Conservation (phyloP, 108 stramenopile species). For the Discostella pseudostelligera region DNA sequence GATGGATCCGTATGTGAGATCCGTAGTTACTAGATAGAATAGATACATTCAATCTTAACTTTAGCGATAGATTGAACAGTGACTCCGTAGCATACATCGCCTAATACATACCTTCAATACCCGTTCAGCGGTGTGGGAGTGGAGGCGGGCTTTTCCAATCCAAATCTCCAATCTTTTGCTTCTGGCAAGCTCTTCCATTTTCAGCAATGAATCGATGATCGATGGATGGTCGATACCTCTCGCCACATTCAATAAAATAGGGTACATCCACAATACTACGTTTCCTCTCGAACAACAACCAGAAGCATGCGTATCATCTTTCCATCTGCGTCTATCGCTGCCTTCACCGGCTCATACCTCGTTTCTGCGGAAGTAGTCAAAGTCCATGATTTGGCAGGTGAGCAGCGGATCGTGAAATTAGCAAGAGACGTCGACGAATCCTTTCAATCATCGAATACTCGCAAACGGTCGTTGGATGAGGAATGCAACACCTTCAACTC, state of each 20-base stretch:
- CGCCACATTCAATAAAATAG: too few relatives aligned
- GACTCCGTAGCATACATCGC: background rate
- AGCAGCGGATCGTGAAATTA: background rate
- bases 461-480: background rate
- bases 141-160: too few relatives aligned
- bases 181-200: too few relatives aligned
- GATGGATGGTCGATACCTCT: too few relatives aligned
- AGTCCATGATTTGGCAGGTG: background rate
- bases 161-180: too few relatives aligned
- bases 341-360: slow-evolving; percentile 7
- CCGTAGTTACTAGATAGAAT: too few relatives aligned
- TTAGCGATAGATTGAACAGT: background rate
- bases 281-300: background rate
- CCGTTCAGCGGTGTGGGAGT: too few relatives aligned
- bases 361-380: slow-evolving; percentile 10
- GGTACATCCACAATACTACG: too few relatives aligned
- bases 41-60: background rate
- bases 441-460: background rate
- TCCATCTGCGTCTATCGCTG: slow-evolving; percentile 20
- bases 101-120: background rate
- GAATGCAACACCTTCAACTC: slow-evolving; percentile 12
- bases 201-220: too few relatives aligned
- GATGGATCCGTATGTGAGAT: too few relatives aligned
- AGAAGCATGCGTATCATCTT: slow-evolving; percentile 32
- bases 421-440: slow-evolving; percentile 5